Percentiles rank a stretch among this genome's conserved stretches.
Evolutionary conservation across 345 rosid species (phyloP).

Genomic region (Toxicodendron radicans): DNA sequence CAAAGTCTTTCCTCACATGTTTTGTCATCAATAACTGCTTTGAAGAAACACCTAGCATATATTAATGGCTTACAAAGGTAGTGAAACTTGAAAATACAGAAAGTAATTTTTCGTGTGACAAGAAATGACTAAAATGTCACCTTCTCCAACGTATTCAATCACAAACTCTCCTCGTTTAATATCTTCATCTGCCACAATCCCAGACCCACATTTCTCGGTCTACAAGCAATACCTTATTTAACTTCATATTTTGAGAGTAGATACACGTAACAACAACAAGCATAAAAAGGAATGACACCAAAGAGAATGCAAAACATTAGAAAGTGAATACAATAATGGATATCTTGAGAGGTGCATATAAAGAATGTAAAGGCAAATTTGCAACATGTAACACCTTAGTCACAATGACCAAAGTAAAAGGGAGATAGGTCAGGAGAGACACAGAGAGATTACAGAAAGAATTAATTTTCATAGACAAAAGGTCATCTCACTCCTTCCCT

Average conservation of each 20-base stretch:
- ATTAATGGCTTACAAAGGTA: slow-evolving; percentile 2
- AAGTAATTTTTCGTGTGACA: slow-evolving; percentile 20
- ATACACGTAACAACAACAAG: slow-evolving; percentile 13
- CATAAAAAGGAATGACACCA: slow-evolving; percentile 5
- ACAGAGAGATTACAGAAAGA: neutral
- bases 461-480: neutral
- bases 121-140: slow-evolving; percentile 39
- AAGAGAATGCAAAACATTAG: slow-evolving; percentile 15
- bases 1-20: slow-evolving; percentile 93
- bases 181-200: slow-evolving; percentile 90
- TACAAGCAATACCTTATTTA: slow-evolving; percentile 48
- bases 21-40: slow-evolving; percentile 88
- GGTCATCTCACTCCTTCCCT: too few relatives aligned
- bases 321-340: neutral
- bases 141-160: slow-evolving; percentile 98
- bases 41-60: slow-evolving; percentile 1
- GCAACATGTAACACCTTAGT: neutral
- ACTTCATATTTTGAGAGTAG: slow-evolving; percentile 24
- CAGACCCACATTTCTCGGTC: slow-evolving; percentile 98
- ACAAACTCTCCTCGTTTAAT: slow-evolving; percentile 85
- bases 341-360: neutral
- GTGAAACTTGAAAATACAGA: slow-evolving; percentile 20
- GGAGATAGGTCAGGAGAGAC: neutral
- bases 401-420: neutral
- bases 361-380: neutral